Evolutionary conservation across 768 basidiomycete genomes (phyloP).

Genomic region (Naganishia onofrii): DNA sequence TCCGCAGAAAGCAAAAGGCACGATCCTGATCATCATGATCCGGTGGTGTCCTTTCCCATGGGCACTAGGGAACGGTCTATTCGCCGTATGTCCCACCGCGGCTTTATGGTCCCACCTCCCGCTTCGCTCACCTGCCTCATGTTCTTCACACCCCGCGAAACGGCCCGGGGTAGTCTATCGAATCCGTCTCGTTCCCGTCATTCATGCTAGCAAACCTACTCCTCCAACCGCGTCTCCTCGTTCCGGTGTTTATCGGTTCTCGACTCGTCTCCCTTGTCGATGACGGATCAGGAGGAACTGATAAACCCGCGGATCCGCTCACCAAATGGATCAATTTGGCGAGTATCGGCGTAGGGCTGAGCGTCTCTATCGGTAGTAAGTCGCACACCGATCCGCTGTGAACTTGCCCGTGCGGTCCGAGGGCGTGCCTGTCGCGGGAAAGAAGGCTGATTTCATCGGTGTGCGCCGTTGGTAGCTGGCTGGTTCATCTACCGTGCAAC

Average conservation of each 20-base stretch:
- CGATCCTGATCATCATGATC: conserved; percentile 50
- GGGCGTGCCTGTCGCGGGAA: no score
- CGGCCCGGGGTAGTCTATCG: conserved; percentile 43
- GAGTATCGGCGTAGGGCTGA: conserved; percentile 40
- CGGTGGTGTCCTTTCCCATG: conserved; percentile 51
- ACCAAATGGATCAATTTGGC: conserved; percentile 48
- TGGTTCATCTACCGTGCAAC: conserved; percentile 49
- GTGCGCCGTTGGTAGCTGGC: conserved; percentile 32
- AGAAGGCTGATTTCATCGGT: not conserved
- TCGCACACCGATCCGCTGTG: no score
- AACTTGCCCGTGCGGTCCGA: no score
- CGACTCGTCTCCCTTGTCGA: conserved; percentile 46
- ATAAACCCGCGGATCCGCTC: conserved; percentile 38
- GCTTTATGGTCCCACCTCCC: no score
- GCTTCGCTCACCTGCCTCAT: no score
- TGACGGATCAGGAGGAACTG: conserved; percentile 14
- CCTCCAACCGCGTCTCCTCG: conserved; percentile 45
- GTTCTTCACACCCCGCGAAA: no score
- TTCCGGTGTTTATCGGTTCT: conserved; percentile 51
- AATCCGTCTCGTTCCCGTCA: conserved; percentile 46
- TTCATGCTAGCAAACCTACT: conserved; percentile 49
- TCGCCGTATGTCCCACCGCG: conserved; percentile 46
- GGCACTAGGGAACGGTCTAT: conserved; percentile 50
- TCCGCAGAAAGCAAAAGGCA: conserved; percentile 43
- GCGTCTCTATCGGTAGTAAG: conserved; percentile 34